A percentile compares a stretch with the other conserved stretches of the same genome.
These are phyloP conservation scores for Fusarium chlamydosporum DNA, from an alignment of 2,329 filamentous ascomycete species.

Conservation along the genomic window DNA sequence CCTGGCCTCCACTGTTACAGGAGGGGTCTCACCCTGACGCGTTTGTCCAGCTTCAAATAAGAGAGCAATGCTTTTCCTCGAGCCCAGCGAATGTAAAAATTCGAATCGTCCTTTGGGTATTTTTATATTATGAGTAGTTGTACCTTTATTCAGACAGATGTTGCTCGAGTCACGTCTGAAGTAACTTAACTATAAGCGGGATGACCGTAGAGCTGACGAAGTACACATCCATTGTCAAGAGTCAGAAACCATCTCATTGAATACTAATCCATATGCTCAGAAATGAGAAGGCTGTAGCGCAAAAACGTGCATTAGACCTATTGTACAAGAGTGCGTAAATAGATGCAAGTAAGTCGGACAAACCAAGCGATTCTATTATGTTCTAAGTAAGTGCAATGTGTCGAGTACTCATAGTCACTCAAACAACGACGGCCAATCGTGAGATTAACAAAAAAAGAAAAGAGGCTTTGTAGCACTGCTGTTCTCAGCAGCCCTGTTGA, in stretches of 20 bases:
- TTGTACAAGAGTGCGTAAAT: neutral
- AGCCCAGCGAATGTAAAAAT: neutral
- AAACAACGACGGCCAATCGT: neutral
- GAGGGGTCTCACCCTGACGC: constrained; percentile 15
- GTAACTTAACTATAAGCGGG: neutral
- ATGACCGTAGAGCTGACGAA: neutral
- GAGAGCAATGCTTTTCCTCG: too few species aligned
- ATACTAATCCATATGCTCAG: too few species aligned
- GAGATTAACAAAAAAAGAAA: neutral
- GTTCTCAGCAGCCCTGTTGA: neutral
- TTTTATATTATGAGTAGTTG: neutral
- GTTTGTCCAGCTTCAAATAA: neutral
- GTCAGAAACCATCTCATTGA: neutral
- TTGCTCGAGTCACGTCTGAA: too few species aligned
- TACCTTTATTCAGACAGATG: too few species aligned
- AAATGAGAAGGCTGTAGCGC: neutral
- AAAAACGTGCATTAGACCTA: too few species aligned
- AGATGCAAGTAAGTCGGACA: neutral
- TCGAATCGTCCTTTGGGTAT: neutral
- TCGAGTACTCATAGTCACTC: neutral
- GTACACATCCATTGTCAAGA: too few species aligned
- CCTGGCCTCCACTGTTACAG: constrained; percentile 1
- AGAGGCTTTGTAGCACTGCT: neutral
- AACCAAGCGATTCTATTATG: neutral
- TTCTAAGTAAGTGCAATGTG: neutral